Evolutionary conservation across 768 basidiomycete species (phyloP).

Genomic region (Lentinula boryana): DNA sequence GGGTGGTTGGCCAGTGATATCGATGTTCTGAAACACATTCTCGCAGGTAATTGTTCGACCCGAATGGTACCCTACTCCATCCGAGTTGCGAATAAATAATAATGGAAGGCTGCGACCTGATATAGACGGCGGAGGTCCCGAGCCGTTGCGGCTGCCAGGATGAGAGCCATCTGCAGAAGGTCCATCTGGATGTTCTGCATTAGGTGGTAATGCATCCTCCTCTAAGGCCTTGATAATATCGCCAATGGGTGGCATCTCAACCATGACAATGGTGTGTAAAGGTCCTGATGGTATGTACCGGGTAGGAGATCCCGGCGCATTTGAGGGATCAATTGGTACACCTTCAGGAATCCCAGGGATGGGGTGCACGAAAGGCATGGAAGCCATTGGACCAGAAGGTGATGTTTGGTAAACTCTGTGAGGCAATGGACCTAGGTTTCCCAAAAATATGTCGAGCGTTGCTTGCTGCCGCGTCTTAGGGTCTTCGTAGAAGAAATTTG

Average conservation of each 20-base stretch:
- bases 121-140: slow-evolving; percentile 42
- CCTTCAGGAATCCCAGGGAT: slow-evolving; percentile 30
- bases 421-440: slow-evolving; percentile 82
- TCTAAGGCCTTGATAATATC: slow-evolving; percentile 78
- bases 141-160: slow-evolving; percentile 10
- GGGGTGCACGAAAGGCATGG: slow-evolving; percentile 46
- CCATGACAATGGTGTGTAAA: slow-evolving; percentile 75
- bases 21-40: slow-evolving; percentile 68
- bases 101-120: slow-evolving; percentile 68
- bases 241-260: slow-evolving; percentile 73
- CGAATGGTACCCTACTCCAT: slow-evolving; percentile 88
- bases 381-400: slow-evolving; percentile 62
- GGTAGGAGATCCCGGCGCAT: slow-evolving; percentile 26
- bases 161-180: slow-evolving; percentile 12
- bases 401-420: slow-evolving; percentile 71
- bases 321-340: slow-evolving; percentile 22
- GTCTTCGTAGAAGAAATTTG: slow-evolving; percentile 83
- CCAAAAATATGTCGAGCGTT: slow-evolving; percentile 86
- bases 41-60: slow-evolving; percentile 81
- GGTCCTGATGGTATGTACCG: slow-evolving; percentile 50
- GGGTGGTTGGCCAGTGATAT: slow-evolving; percentile 46
- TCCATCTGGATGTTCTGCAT: slow-evolving; percentile 26
- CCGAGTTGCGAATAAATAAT: slow-evolving; percentile 73
- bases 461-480: slow-evolving; percentile 55
- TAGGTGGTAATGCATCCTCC: slow-evolving; percentile 53